Conservation (phyloP, 148 eudicot species). For the Diospyros lotus region DNA sequence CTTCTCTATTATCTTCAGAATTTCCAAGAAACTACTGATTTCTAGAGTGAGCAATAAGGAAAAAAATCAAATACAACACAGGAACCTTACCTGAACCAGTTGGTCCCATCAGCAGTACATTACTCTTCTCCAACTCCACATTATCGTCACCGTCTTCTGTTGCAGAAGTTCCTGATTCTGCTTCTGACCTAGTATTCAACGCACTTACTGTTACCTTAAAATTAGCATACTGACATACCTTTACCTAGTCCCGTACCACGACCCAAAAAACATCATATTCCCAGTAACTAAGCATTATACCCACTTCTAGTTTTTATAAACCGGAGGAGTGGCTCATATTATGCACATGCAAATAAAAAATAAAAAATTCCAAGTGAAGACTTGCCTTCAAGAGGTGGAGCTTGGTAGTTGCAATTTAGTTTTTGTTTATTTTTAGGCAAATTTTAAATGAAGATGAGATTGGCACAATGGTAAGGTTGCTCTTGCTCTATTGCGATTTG, state of each 20-base stretch:
- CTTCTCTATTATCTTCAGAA: neutral
- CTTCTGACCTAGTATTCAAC: constrained; percentile 56
- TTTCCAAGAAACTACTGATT: neutral
- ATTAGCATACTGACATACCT: neutral
- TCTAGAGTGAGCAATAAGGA: neutral
- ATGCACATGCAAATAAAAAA: neutral
- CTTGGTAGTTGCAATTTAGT: no score
- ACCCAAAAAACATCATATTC: no score
- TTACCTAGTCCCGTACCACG: no score
- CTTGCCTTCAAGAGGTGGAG: no score
- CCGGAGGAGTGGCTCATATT: no score
- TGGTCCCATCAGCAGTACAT: constrained; percentile 90
- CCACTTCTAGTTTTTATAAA: no score
- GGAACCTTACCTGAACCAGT: constrained; percentile 76
- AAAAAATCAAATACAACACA: neutral
- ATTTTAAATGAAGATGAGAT: no score
- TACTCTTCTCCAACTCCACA: constrained; percentile 88
- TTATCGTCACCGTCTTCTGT: constrained; percentile 56
- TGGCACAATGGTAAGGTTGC: no score
- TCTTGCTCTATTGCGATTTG: no score
- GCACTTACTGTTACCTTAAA: neutral
- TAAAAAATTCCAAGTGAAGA: neutral
- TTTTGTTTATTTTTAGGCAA: no score
- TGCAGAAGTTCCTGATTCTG: constrained; percentile 33
- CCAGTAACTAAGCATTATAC: no score